These are phyloP conservation scores for Cordyceps farinosa DNA, from an alignment of 2,329 filamentous ascomycete genomes.

Conservation along the genomic window DNA sequence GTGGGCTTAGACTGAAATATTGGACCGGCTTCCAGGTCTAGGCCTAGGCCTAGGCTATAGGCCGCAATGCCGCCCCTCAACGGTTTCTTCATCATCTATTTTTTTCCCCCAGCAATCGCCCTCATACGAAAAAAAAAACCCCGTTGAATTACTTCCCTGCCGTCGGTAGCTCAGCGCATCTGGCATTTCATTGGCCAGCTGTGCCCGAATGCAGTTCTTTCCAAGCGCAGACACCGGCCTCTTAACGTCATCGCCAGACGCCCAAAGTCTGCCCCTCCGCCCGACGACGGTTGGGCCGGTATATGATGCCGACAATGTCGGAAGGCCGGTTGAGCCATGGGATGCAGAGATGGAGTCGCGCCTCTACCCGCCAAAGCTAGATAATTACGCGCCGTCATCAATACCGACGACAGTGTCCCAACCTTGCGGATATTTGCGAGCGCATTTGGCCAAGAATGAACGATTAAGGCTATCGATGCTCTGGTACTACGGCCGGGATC, in stretches of 20 bases:
- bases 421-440: slow-evolving; percentile 23
- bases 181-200: background rate
- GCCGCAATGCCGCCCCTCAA: background rate
- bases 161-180: background rate
- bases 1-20: too few species aligned
- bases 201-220: slow-evolving; percentile 22
- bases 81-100: background rate
- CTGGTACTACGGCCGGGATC: slow-evolving; percentile 42
- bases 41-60: too few species aligned
- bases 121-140: too few species aligned
- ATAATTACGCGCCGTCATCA: background rate
- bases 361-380: background rate
- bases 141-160: background rate
- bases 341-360: background rate
- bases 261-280: background rate
- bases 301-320: background rate
- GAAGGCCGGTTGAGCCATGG: background rate
- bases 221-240: slow-evolving; percentile 27
- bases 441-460: slow-evolving; percentile 28
- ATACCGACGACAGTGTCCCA: background rate
- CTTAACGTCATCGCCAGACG: slow-evolving; percentile 21
- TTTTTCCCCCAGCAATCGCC: background rate
- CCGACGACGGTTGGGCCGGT: background rate
- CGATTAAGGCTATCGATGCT: slow-evolving; percentile 33
- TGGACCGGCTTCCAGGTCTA: too few species aligned